A percentile compares a stretch with the other conserved stretches of the same genome.
Conservation (phyloP, 2,329 filamentous ascomycete species). For the Tolypocladium inflatum region DNA sequence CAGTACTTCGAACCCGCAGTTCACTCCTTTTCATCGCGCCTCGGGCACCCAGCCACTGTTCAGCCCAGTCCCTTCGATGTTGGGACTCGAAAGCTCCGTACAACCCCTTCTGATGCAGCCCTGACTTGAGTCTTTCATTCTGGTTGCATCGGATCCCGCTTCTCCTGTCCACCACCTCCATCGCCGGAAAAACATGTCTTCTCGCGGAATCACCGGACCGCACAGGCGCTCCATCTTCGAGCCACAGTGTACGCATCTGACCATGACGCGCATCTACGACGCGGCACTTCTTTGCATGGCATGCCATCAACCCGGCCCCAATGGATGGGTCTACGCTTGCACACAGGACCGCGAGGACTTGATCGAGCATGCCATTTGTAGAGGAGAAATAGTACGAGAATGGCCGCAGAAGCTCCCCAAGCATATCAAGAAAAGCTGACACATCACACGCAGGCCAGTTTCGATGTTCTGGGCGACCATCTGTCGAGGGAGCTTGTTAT, state of each 20-base stretch:
- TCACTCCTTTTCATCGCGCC: not conserved
- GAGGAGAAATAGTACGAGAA: conserved; percentile 9
- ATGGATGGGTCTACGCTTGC: conserved; percentile 69
- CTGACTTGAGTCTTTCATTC: not conserved
- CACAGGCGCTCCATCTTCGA: conserved; percentile 13
- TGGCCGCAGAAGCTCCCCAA: not conserved
- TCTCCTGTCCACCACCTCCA: not conserved
- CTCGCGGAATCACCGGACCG: conserved; percentile 1
- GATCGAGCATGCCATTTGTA: conserved; percentile 18
- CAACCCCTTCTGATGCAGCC: not conserved
- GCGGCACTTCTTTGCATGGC: conserved; percentile 41
- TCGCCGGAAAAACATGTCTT: conserved; percentile 1
- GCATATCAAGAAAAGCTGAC: not conserved
- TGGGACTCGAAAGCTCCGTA: not conserved
- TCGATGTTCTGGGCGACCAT: conserved; percentile 23
- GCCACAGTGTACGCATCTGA: conserved; percentile 54
- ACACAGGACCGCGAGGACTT: conserved; percentile 49
- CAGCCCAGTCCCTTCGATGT: not conserved
- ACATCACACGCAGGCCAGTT: conserved; percentile 15
- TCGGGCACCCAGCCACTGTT: not conserved
- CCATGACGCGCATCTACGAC: conserved; percentile 57
- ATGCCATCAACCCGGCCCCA: conserved; percentile 45
- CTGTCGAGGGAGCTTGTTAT: conserved; percentile 22
- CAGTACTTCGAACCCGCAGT: not conserved
- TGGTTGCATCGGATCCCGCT: not conserved